Evolutionary conservation across 202 grass and related monocot species (phyloP), one percentile per base, ranked within the genome.

Genomic region (Bolboschoenoplectus hybrid): DNA sequence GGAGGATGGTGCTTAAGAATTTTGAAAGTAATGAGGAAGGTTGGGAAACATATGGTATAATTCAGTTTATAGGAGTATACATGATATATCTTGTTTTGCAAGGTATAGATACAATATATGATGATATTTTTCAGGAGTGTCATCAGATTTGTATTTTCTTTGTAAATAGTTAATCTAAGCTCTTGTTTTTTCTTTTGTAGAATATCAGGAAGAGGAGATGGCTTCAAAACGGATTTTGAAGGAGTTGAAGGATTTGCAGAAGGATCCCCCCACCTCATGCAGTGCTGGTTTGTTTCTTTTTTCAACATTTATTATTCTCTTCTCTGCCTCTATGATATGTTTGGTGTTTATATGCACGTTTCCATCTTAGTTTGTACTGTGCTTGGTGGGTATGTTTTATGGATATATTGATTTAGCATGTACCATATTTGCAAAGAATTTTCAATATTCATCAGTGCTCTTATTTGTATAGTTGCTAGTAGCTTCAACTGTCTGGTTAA

Each of bases 241-340:
- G 91, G 93, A 95, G 89, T 84, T 95, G 67, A 95, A 95, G 93
- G 93, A 95, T 88, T 88, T 95, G 87, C 93, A 95, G 89, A 95
- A 95, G 87, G 93, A 95, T 85, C 91, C 93, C 64, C 93, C 93
- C 87, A 95, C 93, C 53, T 95, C 93, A 35, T 95, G 91, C 89
- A 95, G 93, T 82, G 91, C 93, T 53, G 91, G 93, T 95, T 70
- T 67, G 64, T 92, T 72, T 56, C 34, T 85, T 65, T 87, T 12
- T 67, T 11, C 34, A 9, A 3, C 51, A 34, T 51, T 0, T 74
- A 0, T 60, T n/a, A 1, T 60, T 61, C 7, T 60, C 20, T 66
- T 83, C n/a, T 82, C 44, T 19, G 1, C 46, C 43, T 51, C 34
- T 74, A 74, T 78, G 32, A 8, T 78, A 39, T 55, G 14, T 78